These are phyloP conservation scores for Biscogniauxia marginata DNA, from an alignment of 2,329 filamentous ascomycete genomes.

Conservation along the genomic window DNA sequence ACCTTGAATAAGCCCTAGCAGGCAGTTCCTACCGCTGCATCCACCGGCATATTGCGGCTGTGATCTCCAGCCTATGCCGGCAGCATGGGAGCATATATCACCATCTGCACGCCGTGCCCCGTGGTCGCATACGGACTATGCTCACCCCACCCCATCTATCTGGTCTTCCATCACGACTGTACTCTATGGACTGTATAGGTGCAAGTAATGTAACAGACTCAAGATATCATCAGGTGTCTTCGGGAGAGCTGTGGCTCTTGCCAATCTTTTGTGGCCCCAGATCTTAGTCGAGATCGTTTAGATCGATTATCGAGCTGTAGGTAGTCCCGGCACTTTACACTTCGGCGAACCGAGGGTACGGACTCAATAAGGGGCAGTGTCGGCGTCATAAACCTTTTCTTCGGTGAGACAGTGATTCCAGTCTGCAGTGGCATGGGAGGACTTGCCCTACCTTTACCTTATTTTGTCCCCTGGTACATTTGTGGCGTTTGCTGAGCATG, in stretches of 20 bases:
- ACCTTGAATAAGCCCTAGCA: neutral
- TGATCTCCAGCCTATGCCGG: neutral
- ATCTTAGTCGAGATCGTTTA: neutral
- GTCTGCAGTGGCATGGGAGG: conserved; percentile 3
- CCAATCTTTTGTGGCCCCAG: neutral
- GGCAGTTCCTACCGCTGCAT: neutral
- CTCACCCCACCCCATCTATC: neutral
- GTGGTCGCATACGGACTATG: neutral
- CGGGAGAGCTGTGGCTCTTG: neutral
- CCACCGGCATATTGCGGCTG: neutral
- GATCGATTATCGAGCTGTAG: neutral
- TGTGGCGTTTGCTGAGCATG: conserved; percentile 17
- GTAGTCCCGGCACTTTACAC: conserved; percentile 7
- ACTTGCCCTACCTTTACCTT: conserved; percentile 6
- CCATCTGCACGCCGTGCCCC: neutral
- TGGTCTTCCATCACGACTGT: neutral
- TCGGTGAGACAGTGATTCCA: neutral
- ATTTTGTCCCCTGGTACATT: conserved; percentile 15
- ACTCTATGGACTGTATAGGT: neutral
- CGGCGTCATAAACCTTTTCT: conserved; percentile 2
- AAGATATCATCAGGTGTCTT: neutral
- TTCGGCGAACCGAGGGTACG: conserved; percentile 14
- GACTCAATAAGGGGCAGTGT: conserved; percentile 15
- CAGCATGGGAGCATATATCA: neutral
- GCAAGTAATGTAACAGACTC: neutral